Evolutionary conservation across 768 basidiomycete genomes (phyloP).

Genomic region (Termitomyces sp.): DNA sequence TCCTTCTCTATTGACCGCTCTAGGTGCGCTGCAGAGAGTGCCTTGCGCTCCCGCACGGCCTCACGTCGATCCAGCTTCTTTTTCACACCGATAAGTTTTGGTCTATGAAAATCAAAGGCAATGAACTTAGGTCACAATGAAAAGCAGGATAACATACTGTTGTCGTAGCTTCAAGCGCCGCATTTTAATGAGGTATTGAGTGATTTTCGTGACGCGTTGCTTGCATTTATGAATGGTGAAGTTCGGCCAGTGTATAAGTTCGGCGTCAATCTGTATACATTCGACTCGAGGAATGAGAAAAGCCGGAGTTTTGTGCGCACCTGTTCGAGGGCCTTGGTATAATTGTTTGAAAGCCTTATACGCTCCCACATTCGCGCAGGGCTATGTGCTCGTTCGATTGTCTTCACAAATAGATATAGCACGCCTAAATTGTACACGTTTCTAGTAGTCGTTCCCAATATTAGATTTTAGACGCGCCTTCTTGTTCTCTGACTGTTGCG

Average conservation of each 20-base stretch:
- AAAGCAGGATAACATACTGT: conserved; percentile 50
- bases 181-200: conserved; percentile 99
- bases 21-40: conserved; percentile 90
- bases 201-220: conserved; percentile 97
- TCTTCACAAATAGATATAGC: conserved; percentile 94
- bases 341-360: conserved; percentile 89
- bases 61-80: conserved; percentile 96
- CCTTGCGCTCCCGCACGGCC: conserved; percentile 89
- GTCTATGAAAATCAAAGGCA: conserved; percentile 39
- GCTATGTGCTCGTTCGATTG: conserved; percentile 93
- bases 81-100: conserved; percentile 91
- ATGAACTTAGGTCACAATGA: neutral
- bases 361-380: conserved; percentile 98
- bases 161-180: conserved; percentile 80
- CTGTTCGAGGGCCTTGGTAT: conserved; percentile 93
- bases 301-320: conserved; percentile 29
- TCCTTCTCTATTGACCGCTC: conserved; percentile 96
- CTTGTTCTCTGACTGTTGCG: conserved; percentile 95
- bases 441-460: neutral
- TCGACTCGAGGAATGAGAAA: neutral
- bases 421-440: conserved; percentile 42
- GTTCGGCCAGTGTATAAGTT: conserved; percentile 97
- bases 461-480: conserved; percentile 49
- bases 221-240: conserved; percentile 99
- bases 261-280: conserved; percentile 80